These are phyloP conservation scores for Dictyostelium capitatum DNA, from an alignment of 78 protist species.

Conservation along the genomic window DNA sequence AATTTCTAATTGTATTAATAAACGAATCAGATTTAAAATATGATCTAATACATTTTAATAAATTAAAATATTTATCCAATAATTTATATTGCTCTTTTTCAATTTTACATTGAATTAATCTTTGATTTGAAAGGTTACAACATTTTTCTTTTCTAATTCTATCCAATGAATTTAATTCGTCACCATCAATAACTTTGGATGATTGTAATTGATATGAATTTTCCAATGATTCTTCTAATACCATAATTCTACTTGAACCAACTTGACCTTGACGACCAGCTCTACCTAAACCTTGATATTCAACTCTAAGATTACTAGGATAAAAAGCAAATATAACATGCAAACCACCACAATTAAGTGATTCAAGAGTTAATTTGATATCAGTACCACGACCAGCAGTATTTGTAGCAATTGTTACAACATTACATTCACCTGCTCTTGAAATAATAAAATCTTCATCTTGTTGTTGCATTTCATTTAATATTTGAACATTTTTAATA, in stretches of 20 bases:
- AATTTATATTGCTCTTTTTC: not conserved
- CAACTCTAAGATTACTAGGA: constrained; percentile 35
- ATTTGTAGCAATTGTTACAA: constrained; percentile 10
- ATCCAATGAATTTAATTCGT: not conserved
- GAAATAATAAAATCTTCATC: constrained; percentile 34
- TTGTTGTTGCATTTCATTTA: constrained; percentile 57
- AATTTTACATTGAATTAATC: constrained; percentile 3
- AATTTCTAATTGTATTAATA: not conserved
- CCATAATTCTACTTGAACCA: constrained; percentile 18
- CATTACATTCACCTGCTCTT: constrained; percentile 5
- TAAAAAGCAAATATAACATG: constrained; percentile 47
- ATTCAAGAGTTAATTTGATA: constrained; percentile 11
- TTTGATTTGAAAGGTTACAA: not conserved
- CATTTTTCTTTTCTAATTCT: not conserved
- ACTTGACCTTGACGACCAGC: constrained; percentile 49
- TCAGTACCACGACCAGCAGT: constrained; percentile 62
- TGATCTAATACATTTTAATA: not conserved
- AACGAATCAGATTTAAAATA: not conserved
- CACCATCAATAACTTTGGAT: not conserved
- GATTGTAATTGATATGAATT: not conserved
- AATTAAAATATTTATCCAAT: not conserved
- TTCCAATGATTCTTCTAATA: not conserved
- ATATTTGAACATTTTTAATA: not conserved
- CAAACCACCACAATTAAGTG: constrained; percentile 29
- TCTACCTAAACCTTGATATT: constrained; percentile 46